phyloP scores from a whole-genome alignment of 2,329 filamentous ascomycete species.

The Ceratocystis alfenasii region DNA sequence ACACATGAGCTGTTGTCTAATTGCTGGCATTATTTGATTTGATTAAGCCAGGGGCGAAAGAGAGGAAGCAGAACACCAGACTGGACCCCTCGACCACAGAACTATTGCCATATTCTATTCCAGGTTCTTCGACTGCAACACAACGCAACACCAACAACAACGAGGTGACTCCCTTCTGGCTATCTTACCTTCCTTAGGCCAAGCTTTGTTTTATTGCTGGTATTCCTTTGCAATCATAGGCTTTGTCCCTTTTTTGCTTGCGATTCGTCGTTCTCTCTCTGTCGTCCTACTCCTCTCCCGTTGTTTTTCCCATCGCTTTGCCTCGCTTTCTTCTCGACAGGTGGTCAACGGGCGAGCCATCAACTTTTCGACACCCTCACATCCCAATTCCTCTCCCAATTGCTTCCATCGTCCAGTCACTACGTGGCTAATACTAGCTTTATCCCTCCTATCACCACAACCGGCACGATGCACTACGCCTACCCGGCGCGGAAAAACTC shows the following conservation, averaged over 20 bases:
- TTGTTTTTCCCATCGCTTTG: not conserved
- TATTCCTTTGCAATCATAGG: conserved; percentile 1
- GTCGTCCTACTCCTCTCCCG: not conserved
- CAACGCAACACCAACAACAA: not conserved
- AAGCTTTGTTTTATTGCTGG: not conserved
- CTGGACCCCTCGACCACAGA: conserved; percentile 18
- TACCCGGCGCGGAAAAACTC: conserved; percentile 77
- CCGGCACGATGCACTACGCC: conserved; percentile 67
- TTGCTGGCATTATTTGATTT: conserved; percentile 13
- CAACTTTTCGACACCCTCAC: conserved; percentile 9
- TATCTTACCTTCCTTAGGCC: conserved; percentile 1
- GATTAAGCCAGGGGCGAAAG: conserved; percentile 20
- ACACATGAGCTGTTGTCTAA: conserved; percentile 6
- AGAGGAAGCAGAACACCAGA: conserved; percentile 14
- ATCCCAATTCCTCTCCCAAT: not conserved
- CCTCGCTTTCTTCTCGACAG: conserved; percentile 9
- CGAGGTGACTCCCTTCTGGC: conserved; percentile 6
- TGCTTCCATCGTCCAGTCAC: not conserved
- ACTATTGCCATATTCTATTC: conserved; percentile 3
- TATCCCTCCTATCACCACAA: conserved; percentile 6
- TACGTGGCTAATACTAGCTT: conserved; percentile 4
- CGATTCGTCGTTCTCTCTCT: not conserved
- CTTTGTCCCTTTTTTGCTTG: not conserved
- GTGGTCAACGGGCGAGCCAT: not conserved
- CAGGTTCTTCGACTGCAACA: conserved; percentile 1